phyloP scores from a whole-genome alignment of 116 monocot genomes.

The Phalaenopsis hybrid region DNA sequence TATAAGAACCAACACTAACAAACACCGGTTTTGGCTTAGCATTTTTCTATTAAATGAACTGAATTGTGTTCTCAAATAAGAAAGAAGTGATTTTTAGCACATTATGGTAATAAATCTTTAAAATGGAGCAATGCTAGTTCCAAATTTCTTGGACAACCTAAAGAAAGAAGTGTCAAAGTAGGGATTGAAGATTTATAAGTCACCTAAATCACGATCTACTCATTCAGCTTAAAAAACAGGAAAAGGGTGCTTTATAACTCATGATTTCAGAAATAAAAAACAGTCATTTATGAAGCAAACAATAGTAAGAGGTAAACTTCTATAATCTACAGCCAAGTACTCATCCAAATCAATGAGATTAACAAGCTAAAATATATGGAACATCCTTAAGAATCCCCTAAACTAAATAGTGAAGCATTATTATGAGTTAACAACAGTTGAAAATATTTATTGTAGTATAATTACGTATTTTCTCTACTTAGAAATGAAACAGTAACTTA shows the following conservation, averaged over 20 bases:
- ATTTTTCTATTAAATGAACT: too few relatives aligned
- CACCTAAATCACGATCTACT: neutral
- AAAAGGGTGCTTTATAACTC: neutral
- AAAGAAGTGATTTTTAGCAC: neutral
- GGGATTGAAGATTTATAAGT: neutral
- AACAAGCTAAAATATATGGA: neutral
- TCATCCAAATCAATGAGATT: neutral
- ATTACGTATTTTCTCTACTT: neutral
- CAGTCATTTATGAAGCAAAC: neutral
- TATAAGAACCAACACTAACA: too few relatives aligned
- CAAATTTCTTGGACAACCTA: neutral
- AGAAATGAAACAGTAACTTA: neutral
- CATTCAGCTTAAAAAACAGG: neutral
- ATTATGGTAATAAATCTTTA: neutral
- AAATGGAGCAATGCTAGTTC: neutral
- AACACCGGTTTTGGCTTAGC: too few relatives aligned
- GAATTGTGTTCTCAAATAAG: too few relatives aligned
- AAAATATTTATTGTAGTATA: neutral
- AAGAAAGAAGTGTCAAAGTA: neutral
- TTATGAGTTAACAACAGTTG: neutral
- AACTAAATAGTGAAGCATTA: neutral
- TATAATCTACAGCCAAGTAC: neutral
- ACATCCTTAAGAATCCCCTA: neutral
- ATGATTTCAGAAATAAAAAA: neutral
- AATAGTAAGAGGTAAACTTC: neutral